Evolutionary conservation across 139 green algal genomes (phyloP), one percentile per base, ranked within the genome.

Genomic region (Ettlia oleoabundans): DNA sequence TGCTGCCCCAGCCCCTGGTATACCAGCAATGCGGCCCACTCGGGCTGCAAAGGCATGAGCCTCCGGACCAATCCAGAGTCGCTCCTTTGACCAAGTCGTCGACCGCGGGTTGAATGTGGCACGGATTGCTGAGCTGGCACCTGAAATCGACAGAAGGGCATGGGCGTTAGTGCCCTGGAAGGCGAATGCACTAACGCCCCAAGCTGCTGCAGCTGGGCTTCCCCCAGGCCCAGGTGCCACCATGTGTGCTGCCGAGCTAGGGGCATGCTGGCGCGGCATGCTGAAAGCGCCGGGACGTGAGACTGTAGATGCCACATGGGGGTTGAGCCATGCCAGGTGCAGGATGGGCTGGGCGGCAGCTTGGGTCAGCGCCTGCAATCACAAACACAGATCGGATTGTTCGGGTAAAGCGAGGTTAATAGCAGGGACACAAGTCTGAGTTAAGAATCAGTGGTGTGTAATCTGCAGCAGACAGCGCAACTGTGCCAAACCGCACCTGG

Each of bases 161-260:
- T 97, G 90, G 4, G 89, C 90, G 61, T 96, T 95, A 65, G 91
- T 94, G 71, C 93, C 93, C 77, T 94, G 90, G 80, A 96, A 96
- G n/a, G 93, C 93, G 86, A 96, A 96, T 58, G 84, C 86, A 73
- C 90, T 95, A 13, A 96, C 84, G 64, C 93, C 93, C 65, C 78
- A 78, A 18, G 62, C 80, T 15, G 18, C 26, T 26, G 37, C 9
- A 5, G 61, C 30, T 5, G 8, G 1, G 40, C 76, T 9, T 30
- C 19, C 22, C 21, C 35, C 71, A 28, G 51, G 30, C 1, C 42
- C 15, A 21, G n/a, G 33, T 33, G 64, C 41, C 4, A 53, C 26
- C n/a, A n/a, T n/a, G 15, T 35, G 21, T 10, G 53, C 58, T n/a
- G 58, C 41, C 22, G 33, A 5, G 37, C 68, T 38, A 18, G 82